These are phyloP conservation scores for Acanthamoeba castellanii DNA, from an alignment of 208 protist genomes.

Conservation along the genomic window DNA sequence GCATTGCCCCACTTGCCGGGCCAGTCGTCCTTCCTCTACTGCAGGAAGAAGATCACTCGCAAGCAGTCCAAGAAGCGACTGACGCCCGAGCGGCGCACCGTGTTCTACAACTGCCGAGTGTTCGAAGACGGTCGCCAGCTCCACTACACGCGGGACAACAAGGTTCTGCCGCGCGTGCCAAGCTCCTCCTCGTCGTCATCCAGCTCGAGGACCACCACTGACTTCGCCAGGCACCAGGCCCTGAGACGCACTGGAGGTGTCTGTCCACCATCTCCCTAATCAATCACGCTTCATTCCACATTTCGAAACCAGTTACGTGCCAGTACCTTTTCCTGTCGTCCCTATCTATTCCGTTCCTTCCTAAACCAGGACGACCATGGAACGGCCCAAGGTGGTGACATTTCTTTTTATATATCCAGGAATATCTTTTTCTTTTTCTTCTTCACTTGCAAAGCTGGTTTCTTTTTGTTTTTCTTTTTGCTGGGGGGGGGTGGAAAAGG, in stretches of 20 bases:
- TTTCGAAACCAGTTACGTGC: too few species aligned
- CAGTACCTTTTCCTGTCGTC: too few species aligned
- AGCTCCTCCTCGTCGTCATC: neutral
- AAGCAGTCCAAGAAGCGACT: slow-evolving; percentile 11
- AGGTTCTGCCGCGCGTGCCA: neutral
- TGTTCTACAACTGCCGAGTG: slow-evolving; percentile 5
- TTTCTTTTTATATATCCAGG: too few species aligned
- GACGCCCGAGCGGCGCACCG: neutral
- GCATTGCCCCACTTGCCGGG: neutral
- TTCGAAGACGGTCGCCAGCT: neutral
- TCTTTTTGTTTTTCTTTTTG: neutral
- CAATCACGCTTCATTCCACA: too few species aligned
- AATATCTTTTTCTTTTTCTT: neutral
- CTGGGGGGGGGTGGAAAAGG: neutral
- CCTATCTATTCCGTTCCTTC: too few species aligned
- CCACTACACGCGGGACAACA: neutral
- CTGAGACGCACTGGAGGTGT: neutral
- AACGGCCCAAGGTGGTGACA: too few species aligned
- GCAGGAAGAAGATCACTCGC: slow-evolving; percentile 19
- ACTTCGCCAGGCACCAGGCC: neutral
- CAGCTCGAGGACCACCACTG: neutral
- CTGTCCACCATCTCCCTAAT: too few species aligned
- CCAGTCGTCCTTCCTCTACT: slow-evolving; percentile 36
- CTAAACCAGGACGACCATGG: too few species aligned
- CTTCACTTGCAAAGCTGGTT: neutral